phyloP scores from a whole-genome alignment of 2,329 filamentous ascomycete species.

The Claviceps humidiphila region DNA sequence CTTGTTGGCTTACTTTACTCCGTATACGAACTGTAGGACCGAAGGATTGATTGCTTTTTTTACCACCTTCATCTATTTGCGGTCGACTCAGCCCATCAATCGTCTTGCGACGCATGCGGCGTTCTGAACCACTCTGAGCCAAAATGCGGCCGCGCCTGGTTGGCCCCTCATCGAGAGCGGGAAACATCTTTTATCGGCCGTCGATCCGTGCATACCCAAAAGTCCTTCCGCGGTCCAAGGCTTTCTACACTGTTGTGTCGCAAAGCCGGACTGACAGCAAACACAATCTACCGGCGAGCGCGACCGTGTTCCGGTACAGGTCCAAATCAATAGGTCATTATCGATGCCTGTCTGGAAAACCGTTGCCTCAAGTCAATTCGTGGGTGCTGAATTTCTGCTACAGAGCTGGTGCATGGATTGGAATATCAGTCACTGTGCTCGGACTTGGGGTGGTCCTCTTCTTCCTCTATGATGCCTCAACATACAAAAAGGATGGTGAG shows the following conservation, averaged over 20 bases:
- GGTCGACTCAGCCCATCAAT: not conserved
- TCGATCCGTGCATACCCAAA: not conserved
- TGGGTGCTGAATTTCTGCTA: conserved; percentile 46
- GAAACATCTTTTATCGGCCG: not conserved
- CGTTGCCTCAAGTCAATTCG: conserved; percentile 35
- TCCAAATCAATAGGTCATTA: not conserved
- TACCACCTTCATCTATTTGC: not conserved
- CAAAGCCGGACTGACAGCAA: not conserved
- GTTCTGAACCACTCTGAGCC: not conserved
- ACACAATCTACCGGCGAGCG: not conserved
- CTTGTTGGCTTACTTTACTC: too few species aligned
- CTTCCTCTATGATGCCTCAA: conserved; percentile 87
- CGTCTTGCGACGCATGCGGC: not conserved
- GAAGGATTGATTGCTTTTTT: not conserved
- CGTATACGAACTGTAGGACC: not conserved
- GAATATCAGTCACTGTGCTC: conserved; percentile 60
- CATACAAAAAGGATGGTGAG: conserved; percentile 62
- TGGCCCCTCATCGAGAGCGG: not conserved
- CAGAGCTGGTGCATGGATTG: conserved; percentile 47
- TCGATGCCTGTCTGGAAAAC: conserved; percentile 33
- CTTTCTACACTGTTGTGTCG: not conserved
- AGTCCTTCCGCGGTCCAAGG: not conserved
- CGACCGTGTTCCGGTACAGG: not conserved
- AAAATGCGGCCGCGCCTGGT: conserved; percentile 1
- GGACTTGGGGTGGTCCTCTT: conserved; percentile 63